Conservation (phyloP, 1,284 basidiomycete genomes). For the Lignosus rhinocerotis region DNA sequence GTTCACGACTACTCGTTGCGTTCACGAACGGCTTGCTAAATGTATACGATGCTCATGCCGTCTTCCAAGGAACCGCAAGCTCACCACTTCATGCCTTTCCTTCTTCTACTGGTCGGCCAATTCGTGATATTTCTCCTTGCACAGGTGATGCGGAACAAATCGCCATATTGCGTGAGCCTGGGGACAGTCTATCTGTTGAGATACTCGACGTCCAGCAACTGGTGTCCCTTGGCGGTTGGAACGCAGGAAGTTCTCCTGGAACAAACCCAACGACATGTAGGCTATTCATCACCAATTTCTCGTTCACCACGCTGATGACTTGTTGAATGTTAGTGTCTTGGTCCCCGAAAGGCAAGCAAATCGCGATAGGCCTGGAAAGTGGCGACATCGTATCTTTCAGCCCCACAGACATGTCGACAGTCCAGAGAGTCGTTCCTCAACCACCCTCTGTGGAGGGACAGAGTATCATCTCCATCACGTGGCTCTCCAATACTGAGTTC, state of each 20-base stretch:
- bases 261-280: conserved; percentile 58
- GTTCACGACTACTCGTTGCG: conserved; percentile 60
- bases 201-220: conserved; percentile 55
- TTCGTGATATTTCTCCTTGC: conserved; percentile 63
- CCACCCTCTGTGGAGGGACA: conserved; percentile 54
- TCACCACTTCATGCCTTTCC: conserved; percentile 51
- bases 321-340: conserved; percentile 57
- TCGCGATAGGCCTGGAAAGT: conserved; percentile 72
- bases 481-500: conserved; percentile 78
- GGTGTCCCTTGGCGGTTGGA: conserved; percentile 65
- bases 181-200: conserved; percentile 47
- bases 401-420: conserved; percentile 52
- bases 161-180: conserved; percentile 55
- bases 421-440: conserved; percentile 58
- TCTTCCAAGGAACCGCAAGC: conserved; percentile 49
- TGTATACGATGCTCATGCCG: conserved; percentile 52
- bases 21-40: conserved; percentile 56
- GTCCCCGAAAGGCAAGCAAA: conserved; percentile 87
- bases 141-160: conserved; percentile 63
- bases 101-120: conserved; percentile 40
- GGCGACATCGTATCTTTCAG: conserved; percentile 76
- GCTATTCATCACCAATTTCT: conserved; percentile 29
- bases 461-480: conserved; percentile 57
- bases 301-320: conserved; percentile 14
- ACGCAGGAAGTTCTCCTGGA: conserved; percentile 45